These are phyloP conservation scores for Neurospora sp. DNA, from an alignment of 2,329 filamentous ascomycete genomes.

Conservation along the genomic window DNA sequence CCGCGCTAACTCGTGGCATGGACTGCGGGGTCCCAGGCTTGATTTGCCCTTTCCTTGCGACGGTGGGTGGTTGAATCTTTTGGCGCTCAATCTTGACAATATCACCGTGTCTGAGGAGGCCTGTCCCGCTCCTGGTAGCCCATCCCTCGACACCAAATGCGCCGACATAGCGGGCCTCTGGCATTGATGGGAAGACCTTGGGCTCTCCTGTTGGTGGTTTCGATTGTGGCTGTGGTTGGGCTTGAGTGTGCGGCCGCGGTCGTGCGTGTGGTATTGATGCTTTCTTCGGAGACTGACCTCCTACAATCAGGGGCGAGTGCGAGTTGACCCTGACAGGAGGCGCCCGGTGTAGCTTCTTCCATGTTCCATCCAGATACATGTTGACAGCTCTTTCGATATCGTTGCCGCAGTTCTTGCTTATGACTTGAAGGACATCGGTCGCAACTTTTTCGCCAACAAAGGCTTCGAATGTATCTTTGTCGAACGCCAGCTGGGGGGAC, in stretches of 20 bases:
- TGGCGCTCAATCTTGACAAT: constrained; percentile 78
- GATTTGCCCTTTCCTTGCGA: constrained; percentile 34
- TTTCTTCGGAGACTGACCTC: not conserved
- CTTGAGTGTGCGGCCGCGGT: not conserved
- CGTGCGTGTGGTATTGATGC: not conserved
- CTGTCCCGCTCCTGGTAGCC: constrained; percentile 75
- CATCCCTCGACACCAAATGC: constrained; percentile 87
- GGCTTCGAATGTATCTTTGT: constrained; percentile 46
- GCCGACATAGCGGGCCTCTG: constrained; percentile 63
- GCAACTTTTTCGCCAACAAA: constrained; percentile 50
- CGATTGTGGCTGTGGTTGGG: not conserved
- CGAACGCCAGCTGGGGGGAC: constrained; percentile 34
- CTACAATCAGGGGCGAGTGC: not conserved
- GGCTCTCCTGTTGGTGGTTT: not conserved
- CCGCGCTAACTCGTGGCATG: constrained; percentile 30
- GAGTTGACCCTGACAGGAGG: not conserved
- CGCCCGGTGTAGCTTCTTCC: constrained; percentile 40
- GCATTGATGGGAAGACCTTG: constrained; percentile 19
- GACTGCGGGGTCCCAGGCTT: constrained; percentile 29
- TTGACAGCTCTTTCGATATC: constrained; percentile 55
- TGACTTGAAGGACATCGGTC: constrained; percentile 35
- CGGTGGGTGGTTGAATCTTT: constrained; percentile 54
- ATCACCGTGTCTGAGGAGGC: constrained; percentile 72
- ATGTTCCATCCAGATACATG: constrained; percentile 62
- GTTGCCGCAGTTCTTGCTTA: constrained; percentile 45